These are phyloP conservation scores for Hamamelis virginiana DNA, from an alignment of 164 flowering plant genomes.

Conservation along the genomic window DNA sequence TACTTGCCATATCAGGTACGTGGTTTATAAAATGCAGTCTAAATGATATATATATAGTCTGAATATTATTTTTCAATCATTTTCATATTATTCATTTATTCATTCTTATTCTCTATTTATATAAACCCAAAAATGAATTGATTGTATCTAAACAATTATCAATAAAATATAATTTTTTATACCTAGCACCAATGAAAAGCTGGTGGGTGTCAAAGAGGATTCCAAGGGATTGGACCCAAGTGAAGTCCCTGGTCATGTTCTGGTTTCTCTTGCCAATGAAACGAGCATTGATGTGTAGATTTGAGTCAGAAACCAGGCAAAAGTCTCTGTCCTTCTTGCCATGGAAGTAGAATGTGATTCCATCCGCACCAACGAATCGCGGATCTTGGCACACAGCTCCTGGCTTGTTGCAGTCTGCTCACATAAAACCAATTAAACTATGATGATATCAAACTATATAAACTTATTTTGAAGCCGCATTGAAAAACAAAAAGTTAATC, in stretches of 20 bases:
- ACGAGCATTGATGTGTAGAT: conserved; percentile 62
- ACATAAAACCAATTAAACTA: background rate
- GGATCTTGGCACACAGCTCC: conserved; percentile 64
- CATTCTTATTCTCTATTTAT: too few relatives aligned
- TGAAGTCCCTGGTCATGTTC: conserved; percentile 56
- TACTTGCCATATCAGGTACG: too few relatives aligned
- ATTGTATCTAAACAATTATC: too few relatives aligned
- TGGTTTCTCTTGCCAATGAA: conserved; percentile 45
- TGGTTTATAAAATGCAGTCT: too few relatives aligned
- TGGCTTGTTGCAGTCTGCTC: conserved; percentile 43
- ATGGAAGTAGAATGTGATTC: conserved; percentile 60
- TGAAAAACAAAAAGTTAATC: too few relatives aligned
- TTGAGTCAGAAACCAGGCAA: conserved; percentile 44
- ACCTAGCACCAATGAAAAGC: conserved; percentile 49
- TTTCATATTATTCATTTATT: too few relatives aligned
- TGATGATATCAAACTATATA: too few relatives aligned
- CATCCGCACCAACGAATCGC: conserved; percentile 51
- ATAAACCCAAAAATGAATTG: too few relatives aligned
- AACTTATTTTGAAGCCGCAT: too few relatives aligned
- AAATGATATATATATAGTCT: too few relatives aligned
- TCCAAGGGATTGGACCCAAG: conserved; percentile 61
- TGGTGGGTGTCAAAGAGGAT: conserved; percentile 47
- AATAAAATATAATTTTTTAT: too few relatives aligned
- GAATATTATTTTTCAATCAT: too few relatives aligned
- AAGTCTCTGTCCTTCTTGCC: conserved; percentile 48